Evolutionary conservation across 257 asterid species (phyloP).

Genomic region (Solanum chiquidenum): DNA sequence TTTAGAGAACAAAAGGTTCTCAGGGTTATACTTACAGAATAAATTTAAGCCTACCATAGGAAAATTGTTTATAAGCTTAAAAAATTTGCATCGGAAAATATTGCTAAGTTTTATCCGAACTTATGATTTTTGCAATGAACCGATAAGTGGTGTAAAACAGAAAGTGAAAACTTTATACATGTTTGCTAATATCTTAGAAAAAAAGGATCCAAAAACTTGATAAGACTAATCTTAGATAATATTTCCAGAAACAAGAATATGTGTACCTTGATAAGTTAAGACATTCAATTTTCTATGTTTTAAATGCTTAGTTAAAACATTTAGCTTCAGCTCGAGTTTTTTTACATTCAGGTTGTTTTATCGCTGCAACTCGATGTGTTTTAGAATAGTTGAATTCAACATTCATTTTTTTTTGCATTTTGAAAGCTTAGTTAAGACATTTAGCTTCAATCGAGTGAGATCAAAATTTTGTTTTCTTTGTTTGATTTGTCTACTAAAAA

Average conservation of each 20-base stretch:
- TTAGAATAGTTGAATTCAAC: background rate
- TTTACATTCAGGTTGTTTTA: background rate
- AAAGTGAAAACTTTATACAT: background rate
- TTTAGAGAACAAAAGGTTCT: background rate
- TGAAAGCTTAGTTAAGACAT: background rate
- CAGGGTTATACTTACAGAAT: too few species aligned
- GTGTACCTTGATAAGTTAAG: conserved; percentile 42
- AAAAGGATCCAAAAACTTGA: background rate
- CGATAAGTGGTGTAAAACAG: background rate
- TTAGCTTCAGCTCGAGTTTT: background rate
- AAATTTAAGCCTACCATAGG: background rate
- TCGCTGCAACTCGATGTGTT: background rate
- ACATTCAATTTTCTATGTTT: too few species aligned
- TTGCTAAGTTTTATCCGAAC: background rate
- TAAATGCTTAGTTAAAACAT: background rate
- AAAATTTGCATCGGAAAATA: background rate
- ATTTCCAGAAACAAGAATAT: background rate
- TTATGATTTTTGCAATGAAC: background rate
- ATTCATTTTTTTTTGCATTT: too few species aligned
- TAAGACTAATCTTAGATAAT: background rate
- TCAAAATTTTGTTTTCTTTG: background rate
- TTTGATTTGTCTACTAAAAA: background rate
- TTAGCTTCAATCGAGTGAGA: background rate
- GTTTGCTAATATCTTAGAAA: background rate
- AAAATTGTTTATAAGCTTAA: background rate